A percentile compares a stretch with the other conserved stretches of the same genome.
Evolutionary conservation across 805 yeast species (phyloP).

Genomic region (Wickerhamiella kurtzmanii): DNA sequence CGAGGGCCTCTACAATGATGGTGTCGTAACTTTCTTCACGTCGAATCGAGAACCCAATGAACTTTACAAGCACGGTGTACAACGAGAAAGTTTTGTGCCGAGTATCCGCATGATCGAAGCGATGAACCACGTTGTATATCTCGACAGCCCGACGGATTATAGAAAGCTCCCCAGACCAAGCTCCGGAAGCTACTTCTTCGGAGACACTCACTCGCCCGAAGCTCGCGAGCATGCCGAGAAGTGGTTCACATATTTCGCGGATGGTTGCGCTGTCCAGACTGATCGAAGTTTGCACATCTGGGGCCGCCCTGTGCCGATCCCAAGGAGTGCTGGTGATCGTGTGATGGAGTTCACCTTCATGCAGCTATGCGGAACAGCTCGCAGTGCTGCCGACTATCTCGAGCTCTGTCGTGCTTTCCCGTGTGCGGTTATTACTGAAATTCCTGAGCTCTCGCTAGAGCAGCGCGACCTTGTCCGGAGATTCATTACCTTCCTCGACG

Average conservation of each 20-base stretch:
- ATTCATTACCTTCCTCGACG: slow-evolving; percentile 88
- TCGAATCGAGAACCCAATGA: slow-evolving; percentile 93
- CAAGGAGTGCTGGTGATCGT: slow-evolving; percentile 56
- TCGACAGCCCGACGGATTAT: slow-evolving; percentile 89
- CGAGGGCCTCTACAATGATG: slow-evolving; percentile 47
- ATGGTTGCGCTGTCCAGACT: slow-evolving; percentile 29
- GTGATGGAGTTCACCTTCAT: slow-evolving; percentile 86
- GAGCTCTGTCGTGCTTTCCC: slow-evolving; percentile 64
- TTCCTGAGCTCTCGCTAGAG: slow-evolving; percentile 68
- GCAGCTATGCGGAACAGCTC: slow-evolving; percentile 72
- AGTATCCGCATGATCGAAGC: slow-evolving; percentile 70
- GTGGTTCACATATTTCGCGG: slow-evolving; percentile 75
- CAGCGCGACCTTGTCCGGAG: slow-evolving; percentile 77
- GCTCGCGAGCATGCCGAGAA: slow-evolving; percentile 49
- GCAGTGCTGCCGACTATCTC: slow-evolving; percentile 90
- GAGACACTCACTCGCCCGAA: slow-evolving; percentile 28
- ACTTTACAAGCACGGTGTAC: slow-evolving; percentile 85
- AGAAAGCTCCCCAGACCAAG: slow-evolving; percentile 76
- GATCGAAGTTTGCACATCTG: slow-evolving; percentile 43
- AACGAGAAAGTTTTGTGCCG: slow-evolving; percentile 81
- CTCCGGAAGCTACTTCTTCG: slow-evolving; percentile 32
- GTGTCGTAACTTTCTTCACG: slow-evolving; percentile 81
- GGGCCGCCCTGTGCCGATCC: slow-evolving; percentile 76
- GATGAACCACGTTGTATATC: slow-evolving; percentile 59
- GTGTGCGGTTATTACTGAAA: slow-evolving; percentile 80